Base-by-base conservation (phyloP, 1,139 yeast genomes). In the Yamadazyma buinensis region DNA sequence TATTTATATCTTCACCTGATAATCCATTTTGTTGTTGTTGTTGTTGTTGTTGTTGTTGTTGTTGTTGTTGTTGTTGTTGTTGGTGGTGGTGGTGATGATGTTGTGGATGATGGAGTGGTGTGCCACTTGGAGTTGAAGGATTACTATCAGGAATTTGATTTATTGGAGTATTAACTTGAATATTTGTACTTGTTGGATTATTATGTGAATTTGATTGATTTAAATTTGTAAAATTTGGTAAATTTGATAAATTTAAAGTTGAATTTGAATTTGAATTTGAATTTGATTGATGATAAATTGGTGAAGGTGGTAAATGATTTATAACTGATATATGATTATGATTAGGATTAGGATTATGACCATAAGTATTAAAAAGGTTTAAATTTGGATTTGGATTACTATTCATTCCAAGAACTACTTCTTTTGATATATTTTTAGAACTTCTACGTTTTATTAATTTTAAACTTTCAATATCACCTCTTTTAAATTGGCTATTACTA, bases 371-470 rank as follows among this genome's bases (percentile, higher is more conserved):
- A 5, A 17, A 17, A 17, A 5, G 19, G 7, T 17, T 17, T 5
- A 17, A 17, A 17, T 17, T 17, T 5, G 19, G 19, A 7, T 17
- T 17, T 5, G 19, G 19, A 17, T 5, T 17, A 17, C 7, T 17
- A 17, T 17, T 17, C 19, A 17, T 17, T 7, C 19, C 19, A 5
- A 17, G 7, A 17, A 67, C 67, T 17, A 67, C 59, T 40, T 68
- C 74, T 43, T 66, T 65, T 38, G 62, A 72, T 26, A 69, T 57
- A 38, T 76, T 75, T 40, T 80, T 76, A 19, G 81, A 74, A 7
- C 83, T 73, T 36, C 88, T 57, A 50, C 92, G 64, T 53, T 79
- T 80, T 48, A 83, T 82, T 25, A 68, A 61, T 41, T 74, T 73
- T 35, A 83, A 56, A 17, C 77, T 63, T 31, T 73, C 77, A 10